Base-by-base conservation (phyloP, 306 rosid genomes). In the Cucumis cinereus region DNA sequence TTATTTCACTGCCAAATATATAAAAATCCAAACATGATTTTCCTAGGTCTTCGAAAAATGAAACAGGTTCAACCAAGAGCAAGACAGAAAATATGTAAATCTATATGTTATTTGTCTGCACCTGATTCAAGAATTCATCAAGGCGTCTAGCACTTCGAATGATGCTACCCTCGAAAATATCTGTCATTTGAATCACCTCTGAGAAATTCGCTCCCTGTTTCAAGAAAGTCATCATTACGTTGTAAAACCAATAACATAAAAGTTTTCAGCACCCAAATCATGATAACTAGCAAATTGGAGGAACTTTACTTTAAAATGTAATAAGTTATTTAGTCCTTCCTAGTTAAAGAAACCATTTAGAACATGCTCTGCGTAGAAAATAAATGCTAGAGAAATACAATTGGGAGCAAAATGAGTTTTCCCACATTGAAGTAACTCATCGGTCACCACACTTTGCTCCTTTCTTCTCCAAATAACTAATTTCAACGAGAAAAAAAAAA, bases 91-190 rank as follows among this genome's bases (percentile, higher is more conserved):
- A 68, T 68, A 41, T 68, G 55, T 41, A 56, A 45, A 33, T 74
- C 5, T 41, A 14, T 26, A 47, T 23, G 9, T 40, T 14, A 28
- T 40, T 23, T 10, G 30, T 22, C 53, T 57, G 47, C 83, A 91
- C 97, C 99, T 92, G 96, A 85, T 92, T 94, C 84, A 92, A 81
- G 82, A 94, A 94, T 78, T 94, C 99, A 69, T 94, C 99, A 62
- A 94, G 99, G 86, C 99, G 87, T 87, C 97, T 94, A 56, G 96
- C 95, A 84, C 95, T 88, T 82, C 99, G 89, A 62, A 94, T 90
- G 77, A 94, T 90, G 84, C 97, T 94, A 55, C 99, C 99, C 85
- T 94, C 97, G 82, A 94, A 94, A 60, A 94, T 87, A 82, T 92
- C 99, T 19, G 99, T 94, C 97, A 92, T 94, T 84, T 94, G 96